Conservation (phyloP, 2,329 filamentous ascomycete genomes). For the Fusarium sp. region DNA sequence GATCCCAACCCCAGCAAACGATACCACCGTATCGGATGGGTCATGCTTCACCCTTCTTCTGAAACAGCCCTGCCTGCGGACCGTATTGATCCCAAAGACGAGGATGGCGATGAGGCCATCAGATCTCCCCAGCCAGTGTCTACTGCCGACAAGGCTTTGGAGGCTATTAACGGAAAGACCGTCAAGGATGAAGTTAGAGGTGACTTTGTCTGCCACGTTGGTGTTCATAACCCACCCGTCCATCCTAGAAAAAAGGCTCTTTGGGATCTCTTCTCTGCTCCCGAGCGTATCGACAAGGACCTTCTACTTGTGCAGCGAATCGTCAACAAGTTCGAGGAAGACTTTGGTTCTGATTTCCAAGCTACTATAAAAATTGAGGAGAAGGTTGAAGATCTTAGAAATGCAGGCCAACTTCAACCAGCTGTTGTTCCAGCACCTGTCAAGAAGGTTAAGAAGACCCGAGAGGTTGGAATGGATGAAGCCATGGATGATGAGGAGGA, state of each 20-base stretch:
- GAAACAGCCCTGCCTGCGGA: slow-evolving; percentile 75
- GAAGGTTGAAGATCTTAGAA: slow-evolving; percentile 82
- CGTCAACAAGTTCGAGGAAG: slow-evolving; percentile 84
- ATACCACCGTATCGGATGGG: slow-evolving; percentile 98
- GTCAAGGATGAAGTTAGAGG: slow-evolving; percentile 94
- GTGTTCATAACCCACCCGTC: slow-evolving; percentile 89
- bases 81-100: slow-evolving; percentile 78
- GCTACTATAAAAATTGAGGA: slow-evolving; percentile 86
- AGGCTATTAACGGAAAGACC: slow-evolving; percentile 97
- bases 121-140: slow-evolving; percentile 64
- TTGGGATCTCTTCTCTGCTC: slow-evolving; percentile 95
- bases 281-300: slow-evolving; percentile 93
- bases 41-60: slow-evolving; percentile 87
- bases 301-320: slow-evolving; percentile 84
- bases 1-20: slow-evolving; percentile 98
- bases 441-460: slow-evolving; percentile 72
- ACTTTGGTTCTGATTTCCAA: slow-evolving; percentile 81
- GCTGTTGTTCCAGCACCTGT: slow-evolving; percentile 61
- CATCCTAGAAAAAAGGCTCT: slow-evolving; percentile 93
- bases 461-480: slow-evolving; percentile 70
- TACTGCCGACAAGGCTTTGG: slow-evolving; percentile 86
- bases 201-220: slow-evolving; percentile 97
- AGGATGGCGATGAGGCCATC: slow-evolving; percentile 68
- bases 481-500: slow-evolving; percentile 73
- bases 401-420: slow-evolving; percentile 80